Base-by-base conservation (phyloP, 2,329 filamentous ascomycete species). In the Corniculantispora saksenae region DNA sequence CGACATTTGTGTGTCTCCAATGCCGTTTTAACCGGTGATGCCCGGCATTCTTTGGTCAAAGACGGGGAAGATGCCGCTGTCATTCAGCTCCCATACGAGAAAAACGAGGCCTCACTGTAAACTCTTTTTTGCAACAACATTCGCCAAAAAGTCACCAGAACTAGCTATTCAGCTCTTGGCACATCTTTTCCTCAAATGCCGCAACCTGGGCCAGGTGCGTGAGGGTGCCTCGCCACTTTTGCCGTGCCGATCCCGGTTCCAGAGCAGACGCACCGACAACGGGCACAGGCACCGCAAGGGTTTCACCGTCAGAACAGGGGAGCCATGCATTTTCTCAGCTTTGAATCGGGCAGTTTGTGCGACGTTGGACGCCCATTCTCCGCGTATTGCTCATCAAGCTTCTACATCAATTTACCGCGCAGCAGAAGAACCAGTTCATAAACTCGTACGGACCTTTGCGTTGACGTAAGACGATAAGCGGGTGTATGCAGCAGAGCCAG, bases 391-490 rank as follows among this genome's bases (percentile, higher is more conserved):
- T 17, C 21, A 17, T 27, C 48, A 13, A 51, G 48, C 21, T 15
- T 27, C 10, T n/a, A n/a, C n/a, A 13, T 32, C 17, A 21, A 10
- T 19, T 32, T 7, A n/a, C 12, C 13, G n/a, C 47, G 12, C 15
- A 23, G 8, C 2, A 25, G 13, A 25, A 50, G 15, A 50, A 12
- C 10, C 48, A 53, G n/a, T n/a, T n/a, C n/a, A n/a, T n/a, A n/a
- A n/a, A n/a, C n/a, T 32, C 10, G 32, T 10, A 32, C 10, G 6
- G 32, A 5, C 32, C 10, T 32, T 32, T 32, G 32, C 27, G 13
- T 38, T 57, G 38, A 58, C 40, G 55, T 58, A 19, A 47, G 55
- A 58, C 32, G 55, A 58, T 58, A 27, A 47, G 55, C 38, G 23
- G 21, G 23, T 45, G 1, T 17, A n/a, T 47, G 38, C 55, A 32